Conservation (phyloP, 2,329 filamentous ascomycete species). For the Chalara sp. region DNA sequence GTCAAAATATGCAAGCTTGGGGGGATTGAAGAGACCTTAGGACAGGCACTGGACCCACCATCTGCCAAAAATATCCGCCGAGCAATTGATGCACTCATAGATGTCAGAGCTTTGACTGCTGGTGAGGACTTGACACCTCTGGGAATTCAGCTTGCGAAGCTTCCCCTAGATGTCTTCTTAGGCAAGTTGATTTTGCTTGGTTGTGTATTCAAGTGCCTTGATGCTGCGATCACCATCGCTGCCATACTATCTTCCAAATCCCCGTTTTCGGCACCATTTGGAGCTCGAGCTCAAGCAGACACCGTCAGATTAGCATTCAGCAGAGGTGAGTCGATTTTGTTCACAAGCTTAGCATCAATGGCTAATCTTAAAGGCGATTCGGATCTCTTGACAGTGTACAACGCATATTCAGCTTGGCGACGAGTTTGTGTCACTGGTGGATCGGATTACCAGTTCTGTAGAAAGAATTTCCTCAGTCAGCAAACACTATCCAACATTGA, state of each 20-base stretch:
- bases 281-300: slow-evolving; percentile 75
- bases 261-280: slow-evolving; percentile 82
- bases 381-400: slow-evolving; percentile 87
- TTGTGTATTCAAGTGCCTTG: slow-evolving; percentile 81
- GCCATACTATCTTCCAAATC: slow-evolving; percentile 93
- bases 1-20: slow-evolving; percentile 98
- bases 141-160: slow-evolving; percentile 76
- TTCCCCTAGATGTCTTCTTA: slow-evolving; percentile 90
- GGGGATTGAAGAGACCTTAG: slow-evolving; percentile 82
- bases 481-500: slow-evolving; percentile 89
- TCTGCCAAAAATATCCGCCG: slow-evolving; percentile 87
- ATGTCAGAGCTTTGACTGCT: slow-evolving; percentile 80
- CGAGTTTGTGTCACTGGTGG: slow-evolving; percentile 63
- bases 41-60: slow-evolving; percentile 83
- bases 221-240: slow-evolving; percentile 85
- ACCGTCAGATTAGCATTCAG: slow-evolving; percentile 72
- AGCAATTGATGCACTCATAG: slow-evolving; percentile 86
- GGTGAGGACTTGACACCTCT: slow-evolving; percentile 80
- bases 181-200: slow-evolving; percentile 89
- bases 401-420: slow-evolving; percentile 88
- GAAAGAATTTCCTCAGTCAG: slow-evolving; percentile 87
- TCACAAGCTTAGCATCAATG: background rate
- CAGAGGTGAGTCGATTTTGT: slow-evolving; percentile 38
- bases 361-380: slow-evolving; percentile 73
- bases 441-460: slow-evolving; percentile 84